phyloP scores from a whole-genome alignment of 768 basidiomycete genomes.

The Hydnum rufescens region DNA sequence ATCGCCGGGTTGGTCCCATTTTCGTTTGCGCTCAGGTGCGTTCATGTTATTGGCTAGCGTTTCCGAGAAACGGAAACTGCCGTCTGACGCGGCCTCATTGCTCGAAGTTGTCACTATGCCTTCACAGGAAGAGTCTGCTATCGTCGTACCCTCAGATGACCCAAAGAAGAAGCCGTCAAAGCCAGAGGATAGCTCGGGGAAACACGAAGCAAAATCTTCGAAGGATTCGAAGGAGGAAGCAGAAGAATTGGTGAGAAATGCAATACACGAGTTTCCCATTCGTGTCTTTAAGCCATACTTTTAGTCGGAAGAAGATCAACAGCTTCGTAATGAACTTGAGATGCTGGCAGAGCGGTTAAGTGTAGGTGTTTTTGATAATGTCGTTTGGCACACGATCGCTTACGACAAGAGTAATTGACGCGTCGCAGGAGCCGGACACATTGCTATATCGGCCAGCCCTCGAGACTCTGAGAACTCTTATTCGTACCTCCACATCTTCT shows the following conservation, averaged over 20 bases:
- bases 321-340: slow-evolving; percentile 84
- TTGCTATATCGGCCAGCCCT: slow-evolving; percentile 74
- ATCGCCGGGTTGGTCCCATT: slow-evolving; percentile 55
- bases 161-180: slow-evolving; percentile 40
- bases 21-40: slow-evolving; percentile 34
- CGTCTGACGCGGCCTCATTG: not conserved
- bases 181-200: slow-evolving; percentile 26
- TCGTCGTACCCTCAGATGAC: slow-evolving; percentile 47
- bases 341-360: slow-evolving; percentile 90
- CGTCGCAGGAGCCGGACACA: slow-evolving; percentile 61
- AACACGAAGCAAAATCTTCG: slow-evolving; percentile 33
- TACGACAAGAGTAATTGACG: not conserved
- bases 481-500: slow-evolving; percentile 89
- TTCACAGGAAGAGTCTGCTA: slow-evolving; percentile 9
- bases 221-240: slow-evolving; percentile 30
- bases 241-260: slow-evolving; percentile 48
- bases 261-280: not conserved
- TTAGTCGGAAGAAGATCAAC: slow-evolving; percentile 88
- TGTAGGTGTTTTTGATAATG: slow-evolving; percentile 25
- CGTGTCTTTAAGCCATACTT: slow-evolving; percentile 4
- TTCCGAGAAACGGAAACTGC: not conserved
- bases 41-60: not conserved
- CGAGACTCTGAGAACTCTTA: slow-evolving; percentile 82
- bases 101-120: slow-evolving; percentile 4
- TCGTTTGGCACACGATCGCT: slow-evolving; percentile 1